Evolutionary conservation across 768 basidiomycete species (phyloP).

Genomic region (Kwoniella bestiolae): DNA sequence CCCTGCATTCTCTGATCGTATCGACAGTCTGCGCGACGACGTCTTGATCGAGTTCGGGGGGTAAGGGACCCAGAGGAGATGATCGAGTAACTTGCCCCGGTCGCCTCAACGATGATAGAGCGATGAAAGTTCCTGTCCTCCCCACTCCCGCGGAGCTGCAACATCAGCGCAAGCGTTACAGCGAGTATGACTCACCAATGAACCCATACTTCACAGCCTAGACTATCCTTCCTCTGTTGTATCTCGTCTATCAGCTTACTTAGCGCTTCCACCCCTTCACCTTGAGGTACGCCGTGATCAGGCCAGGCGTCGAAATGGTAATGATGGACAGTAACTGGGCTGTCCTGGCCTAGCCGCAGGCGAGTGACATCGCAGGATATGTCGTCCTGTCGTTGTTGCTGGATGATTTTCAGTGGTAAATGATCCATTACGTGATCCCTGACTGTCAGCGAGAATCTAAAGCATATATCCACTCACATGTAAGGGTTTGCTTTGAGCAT

Average conservation of each 20-base stretch:
- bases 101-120: constrained; percentile 50
- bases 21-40: constrained; percentile 50
- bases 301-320: constrained; percentile 54
- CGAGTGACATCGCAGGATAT: constrained; percentile 14
- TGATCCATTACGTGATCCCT: constrained; percentile 20
- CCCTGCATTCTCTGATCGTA: constrained; percentile 49
- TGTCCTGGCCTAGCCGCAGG: constrained; percentile 2
- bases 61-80: constrained; percentile 47
- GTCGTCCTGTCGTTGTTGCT: neutral
- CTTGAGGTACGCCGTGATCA: constrained; percentile 53
- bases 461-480: constrained; percentile 25
- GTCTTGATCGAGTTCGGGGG: constrained; percentile 33
- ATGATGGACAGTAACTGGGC: constrained; percentile 31
- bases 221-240: constrained; percentile 20
- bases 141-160: constrained; percentile 57
- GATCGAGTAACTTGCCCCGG: constrained; percentile 1
- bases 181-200: constrained; percentile 47
- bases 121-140: constrained; percentile 56
- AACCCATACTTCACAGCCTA: constrained; percentile 51
- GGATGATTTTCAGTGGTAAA: constrained; percentile 12
- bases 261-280: constrained; percentile 35
- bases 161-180: neutral
- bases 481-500: constrained; percentile 56
- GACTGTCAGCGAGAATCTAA: neutral
- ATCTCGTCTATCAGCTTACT: constrained; percentile 33